Base-by-base conservation (phyloP, 441 rosid genomes). In the Viola pubescens region DNA sequence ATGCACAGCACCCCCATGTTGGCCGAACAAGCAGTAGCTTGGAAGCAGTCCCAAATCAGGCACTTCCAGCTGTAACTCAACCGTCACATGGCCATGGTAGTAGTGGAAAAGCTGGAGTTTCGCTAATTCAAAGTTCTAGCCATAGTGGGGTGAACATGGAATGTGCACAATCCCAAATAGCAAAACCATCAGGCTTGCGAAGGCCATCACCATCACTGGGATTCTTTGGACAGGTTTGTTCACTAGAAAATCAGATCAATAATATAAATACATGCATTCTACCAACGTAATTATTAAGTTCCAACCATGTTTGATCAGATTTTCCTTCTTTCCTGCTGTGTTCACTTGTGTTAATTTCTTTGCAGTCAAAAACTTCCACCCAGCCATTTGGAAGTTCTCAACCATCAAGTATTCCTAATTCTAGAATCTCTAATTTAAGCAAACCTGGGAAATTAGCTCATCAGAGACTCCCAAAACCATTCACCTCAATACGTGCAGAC, bases 171-270 rank as follows among this genome's bases (percentile, higher is more conserved):
- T 60, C 71, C 8, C 85, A 57, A 71, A 50, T 52, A 45, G 76
- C 77, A 60, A 87, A 86, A 70, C 83, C 92, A 67, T 82, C 97
- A 58, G 92, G 97, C 64, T 79, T 92, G 73, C 83, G 97, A 74
- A 76, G 71, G 85, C 98, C 97, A 57, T 86, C 91, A 43, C 97
- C 98, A 55, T 89, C 98, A 55, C 56, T 89, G 67, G 81, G 95
- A 66, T 89, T 84, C 72, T 92, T 92, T 77, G 64, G 67, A 66
- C 83, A 83, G 96, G 98, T 92, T 67, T 47, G 65, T 60, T 65
- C 56, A 58, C 52, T n/a, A 7, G 56, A 34, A 44, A 48, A 42
- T 45, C 48, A 52, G 38, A 45, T 49, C 5, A 63, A 12, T 60
- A 19, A 47, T 34, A 38, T 57, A 44, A 19, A 37, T 50, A 19